phyloP scores from a whole-genome alignment of 2,329 filamentous ascomycete genomes.

The Fusarium drepaniforme region DNA sequence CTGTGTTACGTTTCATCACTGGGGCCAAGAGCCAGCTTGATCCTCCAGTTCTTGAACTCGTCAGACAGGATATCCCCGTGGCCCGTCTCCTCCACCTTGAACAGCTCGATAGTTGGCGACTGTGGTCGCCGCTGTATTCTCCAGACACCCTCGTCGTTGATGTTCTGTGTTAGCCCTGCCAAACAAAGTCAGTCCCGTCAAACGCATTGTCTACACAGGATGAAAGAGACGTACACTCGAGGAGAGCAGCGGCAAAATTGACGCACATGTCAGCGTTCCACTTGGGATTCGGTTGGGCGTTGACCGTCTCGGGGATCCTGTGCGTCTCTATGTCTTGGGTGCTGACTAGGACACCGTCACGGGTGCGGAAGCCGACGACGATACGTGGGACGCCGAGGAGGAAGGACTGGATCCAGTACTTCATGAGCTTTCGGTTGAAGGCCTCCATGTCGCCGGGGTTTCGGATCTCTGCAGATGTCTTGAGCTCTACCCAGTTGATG shows the following conservation, averaged over 20 bases:
- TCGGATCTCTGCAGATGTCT: constrained; percentile 83
- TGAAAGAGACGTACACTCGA: constrained; percentile 74
- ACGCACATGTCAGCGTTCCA: constrained; percentile 97
- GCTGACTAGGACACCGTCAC: constrained; percentile 75
- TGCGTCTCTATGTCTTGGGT: constrained; percentile 86
- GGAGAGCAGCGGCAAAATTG: constrained; percentile 84
- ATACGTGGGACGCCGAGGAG: constrained; percentile 93
- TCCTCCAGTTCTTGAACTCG: constrained; percentile 82
- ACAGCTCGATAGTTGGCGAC: constrained; percentile 77
- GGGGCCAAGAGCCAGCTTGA: constrained; percentile 61
- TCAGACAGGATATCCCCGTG: constrained; percentile 82
- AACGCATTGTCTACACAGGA: neutral
- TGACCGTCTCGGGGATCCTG: constrained; percentile 81
- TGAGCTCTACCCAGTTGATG: constrained; percentile 94
- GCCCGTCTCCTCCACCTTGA: constrained; percentile 76
- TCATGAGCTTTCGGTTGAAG: constrained; percentile 91
- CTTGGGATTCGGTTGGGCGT: constrained; percentile 70
- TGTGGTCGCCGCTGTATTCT: constrained; percentile 77
- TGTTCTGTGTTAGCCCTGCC: constrained; percentile 72
- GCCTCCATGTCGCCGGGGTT: constrained; percentile 76
- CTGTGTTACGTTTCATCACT: constrained; percentile 24
- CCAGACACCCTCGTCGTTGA: constrained; percentile 83
- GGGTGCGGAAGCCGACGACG: constrained; percentile 87
- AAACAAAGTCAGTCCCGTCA: constrained; percentile 28
- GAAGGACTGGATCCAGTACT: constrained; percentile 98